Evolutionary conservation across 2,329 filamentous ascomycete species (phyloP).

Genomic region (Stachybotrys echinatus): DNA sequence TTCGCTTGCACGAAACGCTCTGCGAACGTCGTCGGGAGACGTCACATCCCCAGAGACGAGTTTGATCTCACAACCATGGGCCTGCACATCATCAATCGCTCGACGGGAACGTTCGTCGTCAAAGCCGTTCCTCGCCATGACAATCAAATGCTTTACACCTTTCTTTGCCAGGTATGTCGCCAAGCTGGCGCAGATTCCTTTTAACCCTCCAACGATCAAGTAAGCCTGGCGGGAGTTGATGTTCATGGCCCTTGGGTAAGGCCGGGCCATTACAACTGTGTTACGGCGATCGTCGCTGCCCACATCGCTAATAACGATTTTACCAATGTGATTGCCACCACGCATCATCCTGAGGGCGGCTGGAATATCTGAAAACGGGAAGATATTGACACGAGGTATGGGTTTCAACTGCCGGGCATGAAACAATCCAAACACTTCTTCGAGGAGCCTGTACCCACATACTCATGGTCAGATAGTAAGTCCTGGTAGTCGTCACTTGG

Average conservation of each 20-base stretch:
- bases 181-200: conserved; percentile 27
- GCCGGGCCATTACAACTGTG: too few relatives aligned
- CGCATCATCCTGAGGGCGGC: conserved; percentile 35
- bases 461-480: too few relatives aligned
- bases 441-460: conserved; percentile 5
- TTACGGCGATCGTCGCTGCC: neutral
- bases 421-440: conserved; percentile 10
- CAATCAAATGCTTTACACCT: conserved; percentile 26
- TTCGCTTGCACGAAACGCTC: conserved; percentile 1
- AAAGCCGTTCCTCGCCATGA: conserved; percentile 21
- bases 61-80: conserved; percentile 1
- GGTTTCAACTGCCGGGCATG: too few relatives aligned
- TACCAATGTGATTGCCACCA: conserved; percentile 32
- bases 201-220: conserved; percentile 30
- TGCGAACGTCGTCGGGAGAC: neutral
- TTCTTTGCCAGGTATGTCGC: conserved; percentile 23
- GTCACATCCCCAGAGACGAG: conserved; percentile 3
- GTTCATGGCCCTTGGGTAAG: neutral
- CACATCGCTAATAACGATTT: conserved; percentile 16
- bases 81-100: neutral
- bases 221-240: conserved; percentile 13
- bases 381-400: conserved; percentile 14
- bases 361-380: conserved; percentile 19
- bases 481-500: conserved; percentile 1
- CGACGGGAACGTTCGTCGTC: conserved; percentile 18